phyloP scores from a whole-genome alignment of 148 eudicot species.

The Chenopodium quinoa region DNA sequence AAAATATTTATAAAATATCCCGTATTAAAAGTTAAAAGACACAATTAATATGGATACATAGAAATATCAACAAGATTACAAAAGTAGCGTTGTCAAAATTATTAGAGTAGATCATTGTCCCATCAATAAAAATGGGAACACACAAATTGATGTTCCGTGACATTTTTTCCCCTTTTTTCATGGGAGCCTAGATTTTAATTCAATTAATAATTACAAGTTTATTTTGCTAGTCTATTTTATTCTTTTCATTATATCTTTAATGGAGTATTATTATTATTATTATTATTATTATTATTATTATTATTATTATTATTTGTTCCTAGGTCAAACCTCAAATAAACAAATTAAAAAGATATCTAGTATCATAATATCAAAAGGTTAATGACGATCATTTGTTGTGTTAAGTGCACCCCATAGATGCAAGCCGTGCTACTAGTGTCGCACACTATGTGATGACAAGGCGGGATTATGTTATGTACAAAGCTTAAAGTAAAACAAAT shows the following conservation, averaged over 20 bases:
- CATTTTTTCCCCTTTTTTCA: slow-evolving; percentile 20
- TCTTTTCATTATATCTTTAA: not conserved
- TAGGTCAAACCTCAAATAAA: not conserved
- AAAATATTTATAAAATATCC: not conserved
- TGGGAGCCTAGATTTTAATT: slow-evolving; percentile 7
- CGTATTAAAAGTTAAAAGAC: not conserved
- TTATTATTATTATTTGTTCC: not conserved
- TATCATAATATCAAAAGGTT: not conserved
- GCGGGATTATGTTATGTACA: no score
- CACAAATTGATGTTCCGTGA: slow-evolving; percentile 17
- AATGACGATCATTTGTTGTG: not conserved
- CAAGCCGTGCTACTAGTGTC: no score
- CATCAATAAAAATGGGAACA: slow-evolving; percentile 8
- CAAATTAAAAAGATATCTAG: not conserved
- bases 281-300: no score
- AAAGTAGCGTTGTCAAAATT: slow-evolving; percentile 14
- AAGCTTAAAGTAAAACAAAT: no score
- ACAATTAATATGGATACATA: not conserved
- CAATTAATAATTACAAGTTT: not conserved
- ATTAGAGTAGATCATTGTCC: slow-evolving; percentile 26
- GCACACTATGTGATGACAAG: no score
- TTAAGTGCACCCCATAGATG: not conserved
- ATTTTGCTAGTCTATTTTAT: not conserved
- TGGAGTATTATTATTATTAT: no score
- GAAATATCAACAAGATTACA: not conserved